Percentiles rank a stretch among this genome's conserved stretches.
phyloP scores from a whole-genome alignment of 148 eudicot genomes.

The Silene uniflora region DNA sequence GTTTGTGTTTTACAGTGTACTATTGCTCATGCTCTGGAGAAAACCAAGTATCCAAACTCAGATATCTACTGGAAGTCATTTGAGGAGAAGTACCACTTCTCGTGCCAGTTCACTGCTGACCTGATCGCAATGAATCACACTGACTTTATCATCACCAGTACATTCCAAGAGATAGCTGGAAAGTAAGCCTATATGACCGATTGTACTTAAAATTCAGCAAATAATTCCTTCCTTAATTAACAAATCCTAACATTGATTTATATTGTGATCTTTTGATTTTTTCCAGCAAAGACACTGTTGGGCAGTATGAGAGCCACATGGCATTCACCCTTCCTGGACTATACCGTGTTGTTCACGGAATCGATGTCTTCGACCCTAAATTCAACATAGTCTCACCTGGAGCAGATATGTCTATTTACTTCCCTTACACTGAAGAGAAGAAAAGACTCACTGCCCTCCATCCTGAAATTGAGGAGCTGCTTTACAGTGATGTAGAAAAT shows the following conservation, averaged over 20 bases:
- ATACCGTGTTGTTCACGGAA: slow-evolving; percentile 95
- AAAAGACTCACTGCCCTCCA: slow-evolving; percentile 73
- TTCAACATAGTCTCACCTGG: slow-evolving; percentile 98
- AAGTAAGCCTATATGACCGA: slow-evolving; percentile 41
- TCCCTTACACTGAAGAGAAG: slow-evolving; percentile 69
- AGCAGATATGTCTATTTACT: slow-evolving; percentile 84
- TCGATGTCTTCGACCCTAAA: slow-evolving; percentile 91
- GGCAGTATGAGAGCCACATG: slow-evolving; percentile 89
- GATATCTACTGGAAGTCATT: slow-evolving; percentile 84
- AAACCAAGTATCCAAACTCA: slow-evolving; percentile 93
- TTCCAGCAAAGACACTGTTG: slow-evolving; percentile 93
- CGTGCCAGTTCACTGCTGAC: slow-evolving; percentile 93
- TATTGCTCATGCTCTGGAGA: slow-evolving; percentile 94
- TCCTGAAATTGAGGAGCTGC: slow-evolving; percentile 86
- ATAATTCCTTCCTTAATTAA: background rate
- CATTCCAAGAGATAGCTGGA: slow-evolving; percentile 98
- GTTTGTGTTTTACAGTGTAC: slow-evolving; percentile 53
- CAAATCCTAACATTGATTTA: background rate
- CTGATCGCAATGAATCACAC: slow-evolving; percentile 95
- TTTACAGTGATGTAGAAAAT: slow-evolving; percentile 67
- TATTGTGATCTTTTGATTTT: slow-evolving; percentile 6
- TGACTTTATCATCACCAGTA: slow-evolving; percentile 95
- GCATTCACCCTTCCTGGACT: slow-evolving; percentile 91
- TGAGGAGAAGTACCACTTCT: slow-evolving; percentile 94
- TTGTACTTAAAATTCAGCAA: background rate